Conservation (phyloP, 106 monocot species). For the Platanthera guangdongensis region DNA sequence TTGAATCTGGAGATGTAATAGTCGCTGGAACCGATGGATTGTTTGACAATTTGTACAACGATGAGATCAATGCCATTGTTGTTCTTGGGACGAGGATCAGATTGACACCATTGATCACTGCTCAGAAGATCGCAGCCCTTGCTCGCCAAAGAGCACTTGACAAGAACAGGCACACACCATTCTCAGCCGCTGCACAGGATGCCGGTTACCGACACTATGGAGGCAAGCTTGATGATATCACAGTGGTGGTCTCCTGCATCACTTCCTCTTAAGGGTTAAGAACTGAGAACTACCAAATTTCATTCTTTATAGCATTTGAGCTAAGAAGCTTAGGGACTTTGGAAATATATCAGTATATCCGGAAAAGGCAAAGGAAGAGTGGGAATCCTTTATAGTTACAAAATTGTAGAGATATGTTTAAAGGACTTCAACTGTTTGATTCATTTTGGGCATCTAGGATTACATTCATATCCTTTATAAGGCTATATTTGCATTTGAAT, state of each 20-base stretch:
- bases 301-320: too few relatives aligned
- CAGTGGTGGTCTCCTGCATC: conserved; percentile 47
- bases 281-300: too few relatives aligned
- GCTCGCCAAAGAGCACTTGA: conserved; percentile 43
- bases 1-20: conserved; percentile 41
- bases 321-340: too few relatives aligned
- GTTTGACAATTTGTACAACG: conserved; percentile 48
- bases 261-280: not conserved
- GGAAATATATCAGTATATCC: too few relatives aligned
- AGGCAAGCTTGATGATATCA: conserved; percentile 27
- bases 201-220: conserved; percentile 45
- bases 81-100: conserved; percentile 30
- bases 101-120: conserved; percentile 6
- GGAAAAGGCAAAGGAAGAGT: too few relatives aligned
- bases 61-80: conserved; percentile 35
- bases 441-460: too few relatives aligned
- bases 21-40: conserved; percentile 46
- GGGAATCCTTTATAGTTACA: too few relatives aligned
- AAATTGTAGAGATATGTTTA: too few relatives aligned
- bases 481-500: too few relatives aligned
- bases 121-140: conserved; percentile 42
- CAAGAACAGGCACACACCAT: conserved; percentile 46
- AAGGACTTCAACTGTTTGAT: too few relatives aligned
- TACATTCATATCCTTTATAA: too few relatives aligned
- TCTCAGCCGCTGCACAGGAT: conserved; percentile 46